Percentiles rank a stretch among this genome's conserved stretches.
These are phyloP conservation scores for Fusarium phyllophilum DNA, from an alignment of 2,329 filamentous ascomycete species.

Conservation along the genomic window DNA sequence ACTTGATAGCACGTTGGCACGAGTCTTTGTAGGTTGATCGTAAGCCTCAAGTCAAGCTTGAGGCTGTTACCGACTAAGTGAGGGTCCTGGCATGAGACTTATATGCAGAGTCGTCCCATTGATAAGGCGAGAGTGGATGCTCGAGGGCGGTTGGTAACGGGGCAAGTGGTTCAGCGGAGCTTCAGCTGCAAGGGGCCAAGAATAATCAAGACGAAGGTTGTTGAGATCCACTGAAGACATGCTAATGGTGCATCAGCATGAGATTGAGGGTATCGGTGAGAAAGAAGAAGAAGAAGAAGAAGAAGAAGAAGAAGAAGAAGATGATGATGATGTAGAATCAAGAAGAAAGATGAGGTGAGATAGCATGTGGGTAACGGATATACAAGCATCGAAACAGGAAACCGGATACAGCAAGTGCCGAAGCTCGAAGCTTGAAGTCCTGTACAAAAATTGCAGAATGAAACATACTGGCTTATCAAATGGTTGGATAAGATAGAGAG, in stretches of 20 bases:
- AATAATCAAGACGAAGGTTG: not conserved
- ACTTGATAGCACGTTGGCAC: not conserved
- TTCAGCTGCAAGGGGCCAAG: constrained; percentile 11
- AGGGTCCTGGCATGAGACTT: constrained; percentile 15
- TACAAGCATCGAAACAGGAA: not conserved
- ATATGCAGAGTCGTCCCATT: constrained; percentile 20
- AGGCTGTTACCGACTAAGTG: not conserved
- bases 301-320: not conserved
- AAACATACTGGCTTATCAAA: constrained; percentile 26
- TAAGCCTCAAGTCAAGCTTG: not conserved
- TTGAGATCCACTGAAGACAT: constrained; percentile 10
- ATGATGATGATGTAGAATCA: constrained; percentile 1
- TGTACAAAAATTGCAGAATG: not conserved
- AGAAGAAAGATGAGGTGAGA: not conserved
- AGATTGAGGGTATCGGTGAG: constrained; percentile 32
- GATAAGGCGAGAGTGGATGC: constrained; percentile 14
- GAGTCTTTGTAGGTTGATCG: not conserved
- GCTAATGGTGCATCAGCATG: not conserved
- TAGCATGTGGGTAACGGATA: constrained; percentile 7
- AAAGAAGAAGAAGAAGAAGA: not conserved
- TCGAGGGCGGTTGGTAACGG: not conserved
- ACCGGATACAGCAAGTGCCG: not conserved
- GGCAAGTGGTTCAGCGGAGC: constrained; percentile 16
- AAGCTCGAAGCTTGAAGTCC: not conserved
- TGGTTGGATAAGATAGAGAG: constrained; percentile 42